These are phyloP conservation scores for Dioscorea dumetorum DNA, from an alignment of 106 monocot species.

Conservation along the genomic window DNA sequence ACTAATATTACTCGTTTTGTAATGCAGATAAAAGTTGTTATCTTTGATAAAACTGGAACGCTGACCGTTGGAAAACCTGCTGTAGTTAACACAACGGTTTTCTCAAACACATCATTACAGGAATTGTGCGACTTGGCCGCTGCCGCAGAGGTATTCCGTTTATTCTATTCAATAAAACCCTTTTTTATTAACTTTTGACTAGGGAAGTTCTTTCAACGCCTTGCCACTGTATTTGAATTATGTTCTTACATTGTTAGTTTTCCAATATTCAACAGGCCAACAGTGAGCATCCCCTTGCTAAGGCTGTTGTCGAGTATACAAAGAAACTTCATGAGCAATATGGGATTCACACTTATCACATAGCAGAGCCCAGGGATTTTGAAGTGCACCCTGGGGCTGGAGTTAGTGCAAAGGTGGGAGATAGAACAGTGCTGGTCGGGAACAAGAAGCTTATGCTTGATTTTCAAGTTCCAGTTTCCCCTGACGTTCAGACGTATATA, in stretches of 20 bases:
- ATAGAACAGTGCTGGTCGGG: slow-evolving; percentile 48
- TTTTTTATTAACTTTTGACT: neutral
- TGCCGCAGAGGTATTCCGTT: slow-evolving; percentile 53
- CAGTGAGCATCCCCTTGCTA: slow-evolving; percentile 91
- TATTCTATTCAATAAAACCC: too few relatives aligned
- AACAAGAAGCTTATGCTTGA: slow-evolving; percentile 68
- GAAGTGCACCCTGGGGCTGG: slow-evolving; percentile 72
- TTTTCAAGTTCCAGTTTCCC: slow-evolving; percentile 26
- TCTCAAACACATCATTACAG: slow-evolving; percentile 42
- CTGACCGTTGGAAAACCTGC: slow-evolving; percentile 65
- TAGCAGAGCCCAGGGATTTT: slow-evolving; percentile 45
- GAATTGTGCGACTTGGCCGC: slow-evolving; percentile 67
- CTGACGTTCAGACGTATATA: slow-evolving; percentile 49
- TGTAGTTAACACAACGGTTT: slow-evolving; percentile 57
- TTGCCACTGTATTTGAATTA: neutral
- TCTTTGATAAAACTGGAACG: slow-evolving; percentile 96
- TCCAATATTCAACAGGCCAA: slow-evolving; percentile 32
- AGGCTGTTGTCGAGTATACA: slow-evolving; percentile 54
- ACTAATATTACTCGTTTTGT: neutral
- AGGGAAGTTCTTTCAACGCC: neutral
- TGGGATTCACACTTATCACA: slow-evolving; percentile 19
- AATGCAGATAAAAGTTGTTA: slow-evolving; percentile 57
- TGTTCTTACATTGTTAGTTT: neutral
- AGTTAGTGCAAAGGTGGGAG: slow-evolving; percentile 41
- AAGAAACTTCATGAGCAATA: slow-evolving; percentile 58